Percentiles rank a stretch among this genome's conserved stretches.
phyloP scores from a whole-genome alignment of 495 filamentous ascomycete species.

The Bombardia bombarda region DNA sequence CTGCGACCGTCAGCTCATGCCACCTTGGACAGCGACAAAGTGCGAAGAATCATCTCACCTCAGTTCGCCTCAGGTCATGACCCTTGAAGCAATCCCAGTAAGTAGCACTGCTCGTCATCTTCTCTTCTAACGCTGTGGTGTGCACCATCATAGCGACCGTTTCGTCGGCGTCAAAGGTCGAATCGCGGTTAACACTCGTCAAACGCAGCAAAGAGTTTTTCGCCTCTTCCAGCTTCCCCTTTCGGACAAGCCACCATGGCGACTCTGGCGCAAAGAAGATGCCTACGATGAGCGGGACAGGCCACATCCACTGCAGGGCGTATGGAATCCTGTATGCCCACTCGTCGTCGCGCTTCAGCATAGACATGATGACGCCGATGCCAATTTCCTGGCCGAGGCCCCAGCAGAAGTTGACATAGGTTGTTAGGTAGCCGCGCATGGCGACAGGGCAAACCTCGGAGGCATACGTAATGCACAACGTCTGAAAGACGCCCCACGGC shows the following conservation, averaged over 20 bases:
- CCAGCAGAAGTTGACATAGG: slow-evolving; percentile 81
- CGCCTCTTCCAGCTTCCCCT: slow-evolving; percentile 58
- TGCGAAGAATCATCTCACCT: too few species aligned
- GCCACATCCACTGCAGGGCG: slow-evolving; percentile 82
- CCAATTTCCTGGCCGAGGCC: slow-evolving; percentile 70
- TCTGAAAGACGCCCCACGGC: slow-evolving; percentile 77
- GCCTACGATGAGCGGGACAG: slow-evolving; percentile 62
- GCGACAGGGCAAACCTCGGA: slow-evolving; percentile 71
- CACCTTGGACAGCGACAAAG: too few species aligned
- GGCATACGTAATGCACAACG: slow-evolving; percentile 68
- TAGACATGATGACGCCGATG: slow-evolving; percentile 61
- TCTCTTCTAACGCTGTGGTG: slow-evolving; percentile 65
- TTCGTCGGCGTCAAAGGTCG: slow-evolving; percentile 63
- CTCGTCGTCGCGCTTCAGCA: slow-evolving; percentile 47
- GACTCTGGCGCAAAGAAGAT: slow-evolving; percentile 67
- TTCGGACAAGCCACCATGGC: slow-evolving; percentile 78
- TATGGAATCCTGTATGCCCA: slow-evolving; percentile 60
- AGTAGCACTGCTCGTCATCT: slow-evolving; percentile 59
- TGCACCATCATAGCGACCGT: slow-evolving; percentile 81
- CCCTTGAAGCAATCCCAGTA: slow-evolving; percentile 73
- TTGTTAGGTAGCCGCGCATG: slow-evolving; percentile 66
- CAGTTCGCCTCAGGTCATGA: slow-evolving; percentile 64
- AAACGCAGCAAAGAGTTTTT: slow-evolving; percentile 60
- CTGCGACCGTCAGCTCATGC: too few species aligned
- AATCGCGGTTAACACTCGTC: slow-evolving; percentile 48